A percentile compares a stretch with the other conserved stretches of the same genome.
Conservation (phyloP, 345 rosid genomes). For the Citrus cavaleriei region DNA sequence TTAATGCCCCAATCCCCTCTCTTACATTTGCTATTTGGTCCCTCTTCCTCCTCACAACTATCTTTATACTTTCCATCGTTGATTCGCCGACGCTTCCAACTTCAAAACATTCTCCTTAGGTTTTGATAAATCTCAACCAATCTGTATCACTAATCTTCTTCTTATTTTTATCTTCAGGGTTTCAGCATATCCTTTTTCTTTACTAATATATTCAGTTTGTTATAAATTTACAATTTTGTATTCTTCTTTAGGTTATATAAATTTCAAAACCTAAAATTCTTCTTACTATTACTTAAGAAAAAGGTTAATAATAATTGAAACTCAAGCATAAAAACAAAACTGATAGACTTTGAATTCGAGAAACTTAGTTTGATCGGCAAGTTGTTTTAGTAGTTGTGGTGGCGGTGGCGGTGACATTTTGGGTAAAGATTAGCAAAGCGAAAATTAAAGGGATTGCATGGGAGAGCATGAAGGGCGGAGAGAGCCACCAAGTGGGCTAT, state of each 20-base stretch:
- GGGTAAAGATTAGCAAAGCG: constrained; percentile 14
- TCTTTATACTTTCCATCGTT: constrained; percentile 4
- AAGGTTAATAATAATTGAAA: not conserved
- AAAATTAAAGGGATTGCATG: constrained; percentile 51
- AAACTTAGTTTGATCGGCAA: not conserved
- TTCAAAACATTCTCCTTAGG: constrained; percentile 6
- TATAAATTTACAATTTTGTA: not conserved
- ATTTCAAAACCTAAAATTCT: not conserved
- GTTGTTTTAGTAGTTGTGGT: not conserved
- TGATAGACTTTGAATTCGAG: not conserved
- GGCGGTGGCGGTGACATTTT: constrained; percentile 12
- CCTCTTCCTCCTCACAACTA: not conserved
- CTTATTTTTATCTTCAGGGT: constrained; percentile 10
- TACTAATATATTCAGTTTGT: not conserved
- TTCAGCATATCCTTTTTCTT: not conserved
- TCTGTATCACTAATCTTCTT: not conserved
- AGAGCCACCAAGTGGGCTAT: constrained; percentile 58
- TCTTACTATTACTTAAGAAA: not conserved
- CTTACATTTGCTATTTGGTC: constrained; percentile 2
- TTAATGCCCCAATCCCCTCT: not conserved
- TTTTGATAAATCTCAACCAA: constrained; percentile 14
- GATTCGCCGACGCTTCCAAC: constrained; percentile 16
- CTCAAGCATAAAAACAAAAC: not conserved
- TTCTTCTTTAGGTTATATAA: not conserved
- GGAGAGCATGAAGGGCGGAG: constrained; percentile 76